Evolutionary conservation across 495 filamentous ascomycete genomes (phyloP).

Genomic region (Penicillium bovifimosum): DNA sequence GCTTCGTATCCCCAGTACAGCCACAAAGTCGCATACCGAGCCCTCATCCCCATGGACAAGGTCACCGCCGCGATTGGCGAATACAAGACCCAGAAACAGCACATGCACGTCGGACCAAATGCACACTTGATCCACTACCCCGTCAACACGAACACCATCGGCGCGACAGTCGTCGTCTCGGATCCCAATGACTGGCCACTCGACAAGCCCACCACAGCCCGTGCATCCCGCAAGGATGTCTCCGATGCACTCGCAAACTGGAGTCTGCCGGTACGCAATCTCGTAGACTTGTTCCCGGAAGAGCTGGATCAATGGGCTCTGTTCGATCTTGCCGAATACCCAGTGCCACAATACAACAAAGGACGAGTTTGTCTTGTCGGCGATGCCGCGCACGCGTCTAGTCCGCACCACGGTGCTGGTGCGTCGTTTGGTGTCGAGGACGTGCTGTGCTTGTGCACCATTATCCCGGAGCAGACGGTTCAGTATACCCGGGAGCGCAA

Average conservation of each 20-base stretch:
- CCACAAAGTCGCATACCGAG: slow-evolving; percentile 50
- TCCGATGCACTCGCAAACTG: slow-evolving; percentile 28
- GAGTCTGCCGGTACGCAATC: slow-evolving; percentile 28
- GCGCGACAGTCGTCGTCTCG: slow-evolving; percentile 44
- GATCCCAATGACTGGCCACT: slow-evolving; percentile 36
- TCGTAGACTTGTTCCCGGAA: slow-evolving; percentile 40
- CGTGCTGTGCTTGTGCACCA: slow-evolving; percentile 20
- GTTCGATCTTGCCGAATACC: slow-evolving; percentile 46
- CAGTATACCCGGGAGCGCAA: not conserved
- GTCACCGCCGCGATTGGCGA: slow-evolving; percentile 36
- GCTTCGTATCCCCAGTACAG: slow-evolving; percentile 41
- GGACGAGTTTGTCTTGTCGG: slow-evolving; percentile 45
- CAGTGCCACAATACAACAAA: slow-evolving; percentile 32
- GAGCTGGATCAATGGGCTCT: slow-evolving; percentile 50
- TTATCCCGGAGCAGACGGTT: not conserved
- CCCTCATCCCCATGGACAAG: slow-evolving; percentile 45
- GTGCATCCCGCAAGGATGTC: slow-evolving; percentile 20
- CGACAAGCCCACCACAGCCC: slow-evolving; percentile 17
- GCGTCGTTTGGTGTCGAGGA: slow-evolving; percentile 54
- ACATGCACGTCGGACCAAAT: slow-evolving; percentile 40
- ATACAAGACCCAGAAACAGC: slow-evolving; percentile 34
- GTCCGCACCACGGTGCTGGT: slow-evolving; percentile 49
- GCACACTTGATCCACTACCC: slow-evolving; percentile 46
- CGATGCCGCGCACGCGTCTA: slow-evolving; percentile 41
- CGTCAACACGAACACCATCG: slow-evolving; percentile 34